Conservation (phyloP, 2,329 filamentous ascomycete genomes). For the Proliferodiscus dingleyae region DNA sequence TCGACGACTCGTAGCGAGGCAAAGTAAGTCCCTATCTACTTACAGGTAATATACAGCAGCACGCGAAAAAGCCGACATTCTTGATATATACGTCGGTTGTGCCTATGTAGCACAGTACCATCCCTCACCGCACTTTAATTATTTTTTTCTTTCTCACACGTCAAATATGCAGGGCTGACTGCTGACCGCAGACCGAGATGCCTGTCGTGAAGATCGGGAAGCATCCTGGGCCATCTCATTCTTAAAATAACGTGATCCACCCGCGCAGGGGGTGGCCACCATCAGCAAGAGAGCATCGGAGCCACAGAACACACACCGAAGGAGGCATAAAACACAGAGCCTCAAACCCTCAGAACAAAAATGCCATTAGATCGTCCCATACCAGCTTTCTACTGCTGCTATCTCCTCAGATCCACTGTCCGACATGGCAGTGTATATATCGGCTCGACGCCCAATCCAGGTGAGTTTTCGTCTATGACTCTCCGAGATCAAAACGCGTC, state of each 20-base stretch:
- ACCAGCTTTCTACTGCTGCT: constrained; percentile 88
- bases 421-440: constrained; percentile 71
- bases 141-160: too few relatives aligned
- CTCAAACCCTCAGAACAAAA: background rate
- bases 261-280: too few relatives aligned
- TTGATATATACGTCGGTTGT: too few relatives aligned
- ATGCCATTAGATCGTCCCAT: constrained; percentile 48
- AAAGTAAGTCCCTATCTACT: too few relatives aligned
- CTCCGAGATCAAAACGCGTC: too few relatives aligned
- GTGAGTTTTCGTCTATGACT: constrained; percentile 10
- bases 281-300: background rate
- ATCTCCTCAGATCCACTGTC: constrained; percentile 80
- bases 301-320: background rate
- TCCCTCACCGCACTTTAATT: too few relatives aligned
- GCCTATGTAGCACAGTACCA: too few relatives aligned
- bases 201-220: background rate
- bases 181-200: background rate
- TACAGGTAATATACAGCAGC: too few relatives aligned
- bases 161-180: too few relatives aligned
- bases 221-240: background rate
- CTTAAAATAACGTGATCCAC: background rate
- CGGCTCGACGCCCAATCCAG: constrained; percentile 84
- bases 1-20: too few relatives aligned
- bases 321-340: background rate
- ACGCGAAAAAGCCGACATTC: too few relatives aligned